Percentiles rank a stretch among this genome's conserved stretches.
Evolutionary conservation across 768 basidiomycete species (phyloP).

Genomic region (Pleurotus pulmonarius): DNA sequence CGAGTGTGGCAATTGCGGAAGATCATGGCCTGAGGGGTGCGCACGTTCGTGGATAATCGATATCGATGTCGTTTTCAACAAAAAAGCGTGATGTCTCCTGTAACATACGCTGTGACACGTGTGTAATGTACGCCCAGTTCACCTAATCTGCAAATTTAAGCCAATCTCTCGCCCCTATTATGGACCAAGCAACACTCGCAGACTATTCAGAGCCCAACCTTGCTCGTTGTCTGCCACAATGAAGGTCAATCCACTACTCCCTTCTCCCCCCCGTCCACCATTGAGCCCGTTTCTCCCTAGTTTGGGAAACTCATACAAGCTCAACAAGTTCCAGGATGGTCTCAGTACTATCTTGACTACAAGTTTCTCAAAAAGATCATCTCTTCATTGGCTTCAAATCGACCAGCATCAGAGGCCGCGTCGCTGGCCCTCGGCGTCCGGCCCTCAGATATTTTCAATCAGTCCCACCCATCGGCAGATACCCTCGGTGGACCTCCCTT

Average conservation of each 20-base stretch:
- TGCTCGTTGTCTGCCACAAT: slow-evolving; percentile 15
- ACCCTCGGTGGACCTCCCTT: slow-evolving; percentile 53
- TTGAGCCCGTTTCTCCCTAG: slow-evolving; percentile 36
- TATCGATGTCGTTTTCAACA: slow-evolving; percentile 17
- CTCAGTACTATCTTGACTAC: slow-evolving; percentile 93
- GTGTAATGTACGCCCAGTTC: slow-evolving; percentile 13
- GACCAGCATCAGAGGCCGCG: slow-evolving; percentile 88
- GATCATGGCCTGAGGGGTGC: slow-evolving; percentile 60
- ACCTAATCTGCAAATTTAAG: slow-evolving; percentile 3
- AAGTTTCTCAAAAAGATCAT: slow-evolving; percentile 99
- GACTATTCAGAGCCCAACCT: neutral
- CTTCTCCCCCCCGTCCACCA: neutral
- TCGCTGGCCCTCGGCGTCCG: slow-evolving; percentile 80
- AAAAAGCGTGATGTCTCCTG: neutral
- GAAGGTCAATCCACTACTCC: slow-evolving; percentile 24
- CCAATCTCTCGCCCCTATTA: slow-evolving; percentile 6
- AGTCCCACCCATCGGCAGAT: slow-evolving; percentile 24
- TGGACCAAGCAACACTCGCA: neutral
- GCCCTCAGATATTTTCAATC: slow-evolving; percentile 49
- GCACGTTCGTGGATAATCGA: slow-evolving; percentile 44
- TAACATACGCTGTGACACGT: slow-evolving; percentile 16
- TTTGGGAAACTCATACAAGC: slow-evolving; percentile 98
- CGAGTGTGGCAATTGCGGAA: slow-evolving; percentile 83
- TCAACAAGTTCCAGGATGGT: slow-evolving; percentile 97
- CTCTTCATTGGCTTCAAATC: slow-evolving; percentile 86